A percentile compares a stretch with the other conserved stretches of the same genome.
phyloP scores from a whole-genome alignment of 2,329 filamentous ascomycete genomes.

The Pseudogymnoascus pannorum region DNA sequence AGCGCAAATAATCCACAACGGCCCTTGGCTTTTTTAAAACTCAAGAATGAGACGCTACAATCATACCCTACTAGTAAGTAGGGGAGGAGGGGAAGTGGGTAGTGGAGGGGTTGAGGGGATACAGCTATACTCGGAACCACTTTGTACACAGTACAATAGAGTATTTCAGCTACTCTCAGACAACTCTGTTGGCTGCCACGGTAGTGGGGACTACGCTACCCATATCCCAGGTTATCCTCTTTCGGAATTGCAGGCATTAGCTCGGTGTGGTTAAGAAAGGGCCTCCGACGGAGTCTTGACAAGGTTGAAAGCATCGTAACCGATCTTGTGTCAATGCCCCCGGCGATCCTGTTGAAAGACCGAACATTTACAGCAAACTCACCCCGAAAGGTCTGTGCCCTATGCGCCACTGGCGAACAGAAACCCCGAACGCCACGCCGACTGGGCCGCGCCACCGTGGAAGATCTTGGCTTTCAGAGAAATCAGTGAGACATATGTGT shows the following conservation, averaged over 20 bases:
- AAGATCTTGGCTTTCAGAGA: neutral
- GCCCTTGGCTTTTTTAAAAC: neutral
- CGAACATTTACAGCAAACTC: neutral
- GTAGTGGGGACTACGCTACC: neutral
- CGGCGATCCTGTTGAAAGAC: neutral
- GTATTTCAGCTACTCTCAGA: neutral
- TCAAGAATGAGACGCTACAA: neutral
- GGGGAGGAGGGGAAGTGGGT: too few species aligned
- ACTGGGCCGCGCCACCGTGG: neutral
- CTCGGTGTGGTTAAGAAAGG: neutral
- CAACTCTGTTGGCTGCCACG: neutral
- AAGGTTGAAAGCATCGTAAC: neutral
- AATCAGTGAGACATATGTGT: neutral
- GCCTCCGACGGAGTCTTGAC: neutral
- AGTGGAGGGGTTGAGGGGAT: neutral
- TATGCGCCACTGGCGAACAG: neutral
- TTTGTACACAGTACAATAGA: neutral
- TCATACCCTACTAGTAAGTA: neutral
- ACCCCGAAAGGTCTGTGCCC: neutral
- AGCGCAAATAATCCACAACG: neutral
- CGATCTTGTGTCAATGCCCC: neutral
- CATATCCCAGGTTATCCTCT: neutral
- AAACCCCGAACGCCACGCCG: conserved; percentile 1
- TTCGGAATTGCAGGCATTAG: neutral
- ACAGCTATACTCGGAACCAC: neutral